Conservation (phyloP, 805 yeast species). For the Spathaspora boniae region DNA sequence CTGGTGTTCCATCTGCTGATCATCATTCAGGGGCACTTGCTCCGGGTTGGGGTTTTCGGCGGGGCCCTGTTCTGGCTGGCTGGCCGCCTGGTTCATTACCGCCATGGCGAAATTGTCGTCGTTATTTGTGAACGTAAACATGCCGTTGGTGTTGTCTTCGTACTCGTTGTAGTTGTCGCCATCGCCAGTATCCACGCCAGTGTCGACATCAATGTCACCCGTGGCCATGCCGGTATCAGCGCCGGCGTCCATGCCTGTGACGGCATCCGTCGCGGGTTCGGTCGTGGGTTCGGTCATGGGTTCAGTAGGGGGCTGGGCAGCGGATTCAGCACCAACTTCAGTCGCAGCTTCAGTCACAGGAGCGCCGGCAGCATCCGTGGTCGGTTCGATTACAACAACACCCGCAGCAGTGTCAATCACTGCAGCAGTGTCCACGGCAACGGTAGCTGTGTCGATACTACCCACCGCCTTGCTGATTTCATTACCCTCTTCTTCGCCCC, state of each 20-base stretch:
- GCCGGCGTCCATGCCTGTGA: background rate
- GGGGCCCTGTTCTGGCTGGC: background rate
- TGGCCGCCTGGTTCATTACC: too few relatives aligned
- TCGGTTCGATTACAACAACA: background rate
- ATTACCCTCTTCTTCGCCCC: background rate
- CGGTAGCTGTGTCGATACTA: background rate
- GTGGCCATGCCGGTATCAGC: background rate
- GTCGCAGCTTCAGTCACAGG: background rate
- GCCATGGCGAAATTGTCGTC: too few relatives aligned
- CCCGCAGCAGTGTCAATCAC: background rate
- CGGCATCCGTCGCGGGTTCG: too few relatives aligned
- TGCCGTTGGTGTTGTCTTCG: background rate
- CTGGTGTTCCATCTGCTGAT: constrained; percentile 3
- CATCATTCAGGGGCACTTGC: background rate
- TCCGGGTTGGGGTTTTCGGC: background rate
- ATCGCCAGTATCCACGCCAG: background rate
- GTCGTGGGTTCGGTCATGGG: too few relatives aligned
- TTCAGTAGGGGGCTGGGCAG: too few relatives aligned
- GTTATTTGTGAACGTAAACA: too few relatives aligned
- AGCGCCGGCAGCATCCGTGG: background rate
- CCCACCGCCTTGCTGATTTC: background rate
- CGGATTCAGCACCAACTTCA: background rate
- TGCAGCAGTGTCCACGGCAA: background rate
- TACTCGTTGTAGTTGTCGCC: background rate
- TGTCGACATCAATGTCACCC: background rate